Percentiles rank a stretch among this genome's conserved stretches.
Evolutionary conservation across 306 rosid species (phyloP).

Genomic region (Sicyos baderoa): DNA sequence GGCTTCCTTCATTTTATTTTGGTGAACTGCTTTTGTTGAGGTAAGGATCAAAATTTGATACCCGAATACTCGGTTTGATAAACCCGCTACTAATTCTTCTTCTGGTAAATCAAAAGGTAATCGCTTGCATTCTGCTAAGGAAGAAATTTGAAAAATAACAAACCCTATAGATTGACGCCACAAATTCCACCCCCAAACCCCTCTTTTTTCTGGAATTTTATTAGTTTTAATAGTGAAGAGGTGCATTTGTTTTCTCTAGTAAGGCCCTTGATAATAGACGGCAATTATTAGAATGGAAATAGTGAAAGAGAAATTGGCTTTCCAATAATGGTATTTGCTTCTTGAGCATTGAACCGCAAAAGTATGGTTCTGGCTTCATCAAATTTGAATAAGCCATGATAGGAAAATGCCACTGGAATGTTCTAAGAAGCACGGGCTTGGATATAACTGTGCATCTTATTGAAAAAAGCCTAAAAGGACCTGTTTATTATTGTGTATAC

Average conservation of each 20-base stretch:
- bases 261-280: background rate
- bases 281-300: background rate
- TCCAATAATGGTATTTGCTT: background rate
- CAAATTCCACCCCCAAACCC: no score
- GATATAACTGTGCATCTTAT: background rate
- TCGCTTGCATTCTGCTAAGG: background rate
- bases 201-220: background rate
- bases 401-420: background rate
- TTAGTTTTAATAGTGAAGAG: background rate
- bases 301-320: background rate
- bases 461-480: background rate
- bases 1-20: no score
- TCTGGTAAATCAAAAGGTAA: no score
- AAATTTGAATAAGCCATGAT: background rate
- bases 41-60: background rate
- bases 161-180: no score
- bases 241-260: background rate
- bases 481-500: background rate
- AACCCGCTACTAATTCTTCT: no score
- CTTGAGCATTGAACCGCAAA: background rate
- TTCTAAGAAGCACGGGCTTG: background rate
- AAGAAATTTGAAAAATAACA: background rate
- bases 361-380: slow-evolving; percentile 9
- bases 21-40: background rate
- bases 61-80: no score